Conservation (phyloP, 352 stramenopile genomes). For the Detonula confervacea region DNA sequence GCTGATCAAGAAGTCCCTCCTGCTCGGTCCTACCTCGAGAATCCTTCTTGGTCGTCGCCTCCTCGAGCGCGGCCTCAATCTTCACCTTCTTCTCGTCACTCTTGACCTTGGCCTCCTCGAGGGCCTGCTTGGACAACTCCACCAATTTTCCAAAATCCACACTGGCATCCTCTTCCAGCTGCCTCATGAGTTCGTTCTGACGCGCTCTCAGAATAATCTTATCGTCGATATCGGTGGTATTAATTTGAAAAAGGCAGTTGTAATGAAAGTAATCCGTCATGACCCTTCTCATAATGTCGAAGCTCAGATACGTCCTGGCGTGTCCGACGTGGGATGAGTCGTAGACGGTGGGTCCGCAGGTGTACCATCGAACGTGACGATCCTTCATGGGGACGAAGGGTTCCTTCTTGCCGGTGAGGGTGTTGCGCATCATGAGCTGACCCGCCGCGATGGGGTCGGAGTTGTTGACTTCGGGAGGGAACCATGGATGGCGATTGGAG, state of each 20-base stretch:
- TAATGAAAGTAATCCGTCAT: constrained; percentile 96
- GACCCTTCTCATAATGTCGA: constrained; percentile 97
- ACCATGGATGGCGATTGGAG: constrained; percentile 59
- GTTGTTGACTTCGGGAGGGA: constrained; percentile 39
- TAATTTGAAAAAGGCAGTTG: constrained; percentile 94
- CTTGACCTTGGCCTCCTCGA: constrained; percentile 63
- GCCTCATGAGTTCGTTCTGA: constrained; percentile 85
- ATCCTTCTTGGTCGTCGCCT: constrained; percentile 56
- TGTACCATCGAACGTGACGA: constrained; percentile 86
- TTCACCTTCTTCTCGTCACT: constrained; percentile 52
- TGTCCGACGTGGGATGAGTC: constrained; percentile 93
- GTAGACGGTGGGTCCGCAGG: constrained; percentile 97
- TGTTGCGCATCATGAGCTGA: constrained; percentile 63
- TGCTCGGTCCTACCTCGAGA: constrained; percentile 59
- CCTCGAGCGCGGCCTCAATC: constrained; percentile 58
- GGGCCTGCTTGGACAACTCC: constrained; percentile 40
- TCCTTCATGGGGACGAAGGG: constrained; percentile 60
- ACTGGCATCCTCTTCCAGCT: constrained; percentile 54
- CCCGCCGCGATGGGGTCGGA: constrained; percentile 48
- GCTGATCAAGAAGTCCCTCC: constrained; percentile 75
- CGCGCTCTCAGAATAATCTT: constrained; percentile 96
- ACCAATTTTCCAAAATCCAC: constrained; percentile 52
- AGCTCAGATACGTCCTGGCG: constrained; percentile 94
- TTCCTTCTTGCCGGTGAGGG: constrained; percentile 57
- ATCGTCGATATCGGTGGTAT: constrained; percentile 98